Evolutionary conservation across 2,329 filamentous ascomycete genomes (phyloP).

Genomic region (Penicillium aurantiogriseum): DNA sequence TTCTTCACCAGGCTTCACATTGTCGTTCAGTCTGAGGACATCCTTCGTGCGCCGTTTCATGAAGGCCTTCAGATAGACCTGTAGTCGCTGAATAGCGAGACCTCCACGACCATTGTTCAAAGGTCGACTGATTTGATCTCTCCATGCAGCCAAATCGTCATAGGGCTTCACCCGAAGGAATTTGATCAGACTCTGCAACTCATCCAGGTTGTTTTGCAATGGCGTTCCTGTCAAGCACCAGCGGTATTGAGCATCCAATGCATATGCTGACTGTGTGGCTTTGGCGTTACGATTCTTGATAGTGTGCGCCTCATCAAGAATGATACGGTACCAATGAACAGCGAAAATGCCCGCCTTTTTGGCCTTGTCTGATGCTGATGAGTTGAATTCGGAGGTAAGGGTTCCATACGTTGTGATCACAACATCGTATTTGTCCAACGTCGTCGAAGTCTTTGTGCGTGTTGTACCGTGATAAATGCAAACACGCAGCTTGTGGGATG

Average conservation of each 20-base stretch:
- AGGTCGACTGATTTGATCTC: slow-evolving; percentile 82
- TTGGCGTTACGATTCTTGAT: slow-evolving; percentile 99
- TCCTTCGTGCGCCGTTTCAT: slow-evolving; percentile 99
- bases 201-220: slow-evolving; percentile 97
- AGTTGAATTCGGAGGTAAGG: slow-evolving; percentile 80
- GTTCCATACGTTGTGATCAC: slow-evolving; percentile 98
- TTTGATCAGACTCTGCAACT: slow-evolving; percentile 87
- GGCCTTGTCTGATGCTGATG: slow-evolving; percentile 57
- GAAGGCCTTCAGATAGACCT: slow-evolving; percentile 82
- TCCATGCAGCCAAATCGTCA: slow-evolving; percentile 81
- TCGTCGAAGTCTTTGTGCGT: slow-evolving; percentile 73
- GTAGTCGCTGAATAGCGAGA: slow-evolving; percentile 81
- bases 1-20: slow-evolving; percentile 69
- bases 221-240: slow-evolving; percentile 97
- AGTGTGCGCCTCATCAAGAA: slow-evolving; percentile 93
- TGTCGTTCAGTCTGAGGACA: slow-evolving; percentile 84
- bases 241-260: slow-evolving; percentile 78
- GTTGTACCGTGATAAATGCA: slow-evolving; percentile 87
- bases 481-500: slow-evolving; percentile 70
- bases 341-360: slow-evolving; percentile 82
- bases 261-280: slow-evolving; percentile 86
- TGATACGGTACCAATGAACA: slow-evolving; percentile 90
- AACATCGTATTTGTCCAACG: slow-evolving; percentile 83
- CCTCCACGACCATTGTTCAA: slow-evolving; percentile 88
- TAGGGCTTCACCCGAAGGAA: slow-evolving; percentile 93